Evolutionary conservation across 768 basidiomycete genomes (phyloP).

Genomic region (Suillus clintonianus): DNA sequence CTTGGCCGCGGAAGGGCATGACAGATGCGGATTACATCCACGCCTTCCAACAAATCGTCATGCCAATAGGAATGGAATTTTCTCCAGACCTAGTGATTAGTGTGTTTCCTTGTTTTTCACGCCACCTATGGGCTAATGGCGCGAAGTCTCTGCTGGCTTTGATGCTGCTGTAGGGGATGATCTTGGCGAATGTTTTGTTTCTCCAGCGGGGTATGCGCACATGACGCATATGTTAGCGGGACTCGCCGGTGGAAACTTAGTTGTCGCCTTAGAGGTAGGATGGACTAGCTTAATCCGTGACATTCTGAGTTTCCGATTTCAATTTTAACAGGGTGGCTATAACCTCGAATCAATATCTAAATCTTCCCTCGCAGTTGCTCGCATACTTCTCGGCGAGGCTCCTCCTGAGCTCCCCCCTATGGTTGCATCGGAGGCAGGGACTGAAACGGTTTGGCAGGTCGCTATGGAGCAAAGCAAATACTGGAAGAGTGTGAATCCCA

Average conservation of each 20-base stretch:
- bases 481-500: conserved; percentile 87
- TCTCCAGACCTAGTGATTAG: conserved; percentile 95
- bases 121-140: not conserved
- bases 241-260: conserved; percentile 84
- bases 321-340: conserved; percentile 79
- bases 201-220: conserved; percentile 92
- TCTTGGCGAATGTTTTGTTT: conserved; percentile 88
- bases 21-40: conserved; percentile 95
- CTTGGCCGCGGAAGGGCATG: conserved; percentile 90
- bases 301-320: not conserved
- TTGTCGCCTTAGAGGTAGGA: conserved; percentile 90
- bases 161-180: conserved; percentile 94
- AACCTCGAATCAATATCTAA: conserved; percentile 85
- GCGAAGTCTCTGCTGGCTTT: conserved; percentile 94
- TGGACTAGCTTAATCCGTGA: not conserved
- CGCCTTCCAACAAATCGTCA: conserved; percentile 92
- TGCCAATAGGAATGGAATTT: conserved; percentile 98
- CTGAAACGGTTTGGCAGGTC: conserved; percentile 89
- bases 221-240: conserved; percentile 98
- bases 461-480: conserved; percentile 85
- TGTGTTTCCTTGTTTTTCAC: conserved; percentile 39
- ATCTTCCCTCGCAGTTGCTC: conserved; percentile 85
- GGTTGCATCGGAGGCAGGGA: conserved; percentile 76
- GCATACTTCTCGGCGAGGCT: conserved; percentile 86
- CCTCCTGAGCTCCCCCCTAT: conserved; percentile 75